Base-by-base conservation (phyloP, 2,329 filamentous ascomycete species). In the Trichoderma sp. region DNA sequence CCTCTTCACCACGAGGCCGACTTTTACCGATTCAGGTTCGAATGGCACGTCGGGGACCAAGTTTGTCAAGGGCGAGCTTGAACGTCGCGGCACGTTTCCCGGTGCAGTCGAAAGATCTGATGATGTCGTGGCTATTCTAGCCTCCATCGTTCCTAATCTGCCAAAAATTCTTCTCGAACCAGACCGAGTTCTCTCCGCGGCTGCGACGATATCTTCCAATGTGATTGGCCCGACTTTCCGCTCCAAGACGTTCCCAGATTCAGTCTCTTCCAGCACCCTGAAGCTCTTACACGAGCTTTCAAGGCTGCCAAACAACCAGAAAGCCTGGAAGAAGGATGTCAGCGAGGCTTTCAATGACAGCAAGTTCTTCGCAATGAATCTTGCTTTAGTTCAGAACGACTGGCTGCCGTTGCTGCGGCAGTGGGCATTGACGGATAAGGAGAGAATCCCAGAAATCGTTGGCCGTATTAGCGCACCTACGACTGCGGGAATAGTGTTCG, bases 401-500 rank as follows among this genome's bases (percentile, higher is more conserved):
- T 98, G 96, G 96, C 85, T 97, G 69, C 89, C 91, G 0, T 84
- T 98, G 16, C 80, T 99, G 26, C 90, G 89, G 49, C 93, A 97
- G 77, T 97, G 94, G 92, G 86, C 89, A 4, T 81, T 94, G 16
- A 88, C 88, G 18, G 96, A 99, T 78, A 97, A 97, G 80, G 94
- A 97, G 67, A 89, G 92, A 58, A 86, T 99, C 80, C 83, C 90
- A 0, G 96, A 99, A 71, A 83, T 97, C 4, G 81, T 98, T 10
- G 84, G 87, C 46, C 90, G 93, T 24, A 87, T 99, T 71, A 90
- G 90, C 6, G 87, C 94, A 4, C 96, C 96, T 6, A 93, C 94
- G 1, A 95, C 94, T 16, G 96, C 96, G 0, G 96, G 96, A 10
- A 96, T 99, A 73, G 95, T 99, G 77, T 99, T 99, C 76, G 96